Percentiles rank a stretch among this genome's conserved stretches.
Evolutionary conservation across 805 yeast genomes (phyloP).

Genomic region (Metschnikowia lachancei): DNA sequence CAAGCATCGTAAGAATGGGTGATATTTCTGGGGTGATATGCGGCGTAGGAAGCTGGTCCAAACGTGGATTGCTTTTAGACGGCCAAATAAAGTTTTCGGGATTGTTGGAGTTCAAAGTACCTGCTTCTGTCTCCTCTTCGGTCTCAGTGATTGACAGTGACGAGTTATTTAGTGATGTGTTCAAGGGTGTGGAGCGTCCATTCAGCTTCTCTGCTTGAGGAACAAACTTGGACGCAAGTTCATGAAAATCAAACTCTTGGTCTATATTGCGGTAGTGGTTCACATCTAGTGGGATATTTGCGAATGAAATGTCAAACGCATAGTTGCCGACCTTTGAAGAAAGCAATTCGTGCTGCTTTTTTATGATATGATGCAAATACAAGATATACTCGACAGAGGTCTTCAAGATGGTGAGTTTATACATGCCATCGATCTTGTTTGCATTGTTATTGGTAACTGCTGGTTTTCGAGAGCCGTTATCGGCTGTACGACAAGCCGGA

Average conservation of each 20-base stretch:
- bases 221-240: conserved; percentile 15
- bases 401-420: conserved; percentile 75
- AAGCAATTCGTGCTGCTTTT: conserved; percentile 49
- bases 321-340: conserved; percentile 24
- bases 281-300: conserved; percentile 55
- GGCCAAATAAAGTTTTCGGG: conserved; percentile 1
- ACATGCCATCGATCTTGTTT: conserved; percentile 59
- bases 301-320: conserved; percentile 46
- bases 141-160: conserved; percentile 6
- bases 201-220: neutral
- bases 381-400: conserved; percentile 80
- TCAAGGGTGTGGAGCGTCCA: neutral
- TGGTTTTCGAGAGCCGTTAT: conserved; percentile 13
- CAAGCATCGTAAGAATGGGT: conserved; percentile 31
- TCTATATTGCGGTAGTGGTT: conserved; percentile 60
- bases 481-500: conserved; percentile 69
- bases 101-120: neutral
- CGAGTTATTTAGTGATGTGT: neutral
- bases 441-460: conserved; percentile 24
- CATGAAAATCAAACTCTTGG: conserved; percentile 51
- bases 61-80: neutral
- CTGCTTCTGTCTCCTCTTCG: conserved; percentile 3
- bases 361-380: conserved; percentile 60
- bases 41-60: conserved; percentile 29
- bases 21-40: conserved; percentile 39